Percentiles rank a stretch among this genome's conserved stretches.
Evolutionary conservation across 495 filamentous ascomycete species (phyloP).

Genomic region (Neurospora sp.): DNA sequence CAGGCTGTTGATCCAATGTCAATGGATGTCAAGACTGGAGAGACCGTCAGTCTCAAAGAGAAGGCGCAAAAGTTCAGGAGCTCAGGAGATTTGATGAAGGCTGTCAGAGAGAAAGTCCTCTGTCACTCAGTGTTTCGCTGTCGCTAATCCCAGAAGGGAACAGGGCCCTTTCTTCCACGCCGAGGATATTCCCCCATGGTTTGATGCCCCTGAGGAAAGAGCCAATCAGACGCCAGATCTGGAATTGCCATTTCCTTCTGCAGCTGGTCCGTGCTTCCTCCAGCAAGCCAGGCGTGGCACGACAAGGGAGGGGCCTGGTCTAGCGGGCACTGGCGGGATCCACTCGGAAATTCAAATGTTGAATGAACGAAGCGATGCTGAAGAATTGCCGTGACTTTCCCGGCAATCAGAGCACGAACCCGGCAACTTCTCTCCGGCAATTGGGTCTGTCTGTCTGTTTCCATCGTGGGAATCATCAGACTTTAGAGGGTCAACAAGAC

Average conservation of each 20-base stretch:
- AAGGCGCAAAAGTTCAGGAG: background rate
- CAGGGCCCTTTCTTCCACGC: background rate
- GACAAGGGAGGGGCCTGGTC: background rate
- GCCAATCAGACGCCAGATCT: background rate
- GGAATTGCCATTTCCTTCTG: background rate
- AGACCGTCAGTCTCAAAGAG: background rate
- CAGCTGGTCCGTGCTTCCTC: background rate
- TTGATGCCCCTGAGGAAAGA: background rate
- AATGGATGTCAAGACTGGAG: background rate
- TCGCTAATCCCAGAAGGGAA: background rate
- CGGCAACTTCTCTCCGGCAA: background rate
- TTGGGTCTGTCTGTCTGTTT: background rate
- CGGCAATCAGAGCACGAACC: background rate
- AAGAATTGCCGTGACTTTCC: background rate
- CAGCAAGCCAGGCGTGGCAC: background rate
- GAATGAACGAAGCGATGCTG: background rate
- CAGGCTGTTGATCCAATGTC: background rate
- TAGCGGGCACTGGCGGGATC: background rate
- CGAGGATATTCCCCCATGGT: background rate
- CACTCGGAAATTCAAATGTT: background rate
- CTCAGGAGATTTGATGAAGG: background rate
- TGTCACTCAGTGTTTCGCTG: background rate
- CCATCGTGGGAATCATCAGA: background rate
- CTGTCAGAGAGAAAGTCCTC: background rate
- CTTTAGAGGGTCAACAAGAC: background rate